Percentiles rank a stretch among this genome's conserved stretches.
Conservation (phyloP, 2,329 filamentous ascomycete species). For the Colletotrichum shisoi region DNA sequence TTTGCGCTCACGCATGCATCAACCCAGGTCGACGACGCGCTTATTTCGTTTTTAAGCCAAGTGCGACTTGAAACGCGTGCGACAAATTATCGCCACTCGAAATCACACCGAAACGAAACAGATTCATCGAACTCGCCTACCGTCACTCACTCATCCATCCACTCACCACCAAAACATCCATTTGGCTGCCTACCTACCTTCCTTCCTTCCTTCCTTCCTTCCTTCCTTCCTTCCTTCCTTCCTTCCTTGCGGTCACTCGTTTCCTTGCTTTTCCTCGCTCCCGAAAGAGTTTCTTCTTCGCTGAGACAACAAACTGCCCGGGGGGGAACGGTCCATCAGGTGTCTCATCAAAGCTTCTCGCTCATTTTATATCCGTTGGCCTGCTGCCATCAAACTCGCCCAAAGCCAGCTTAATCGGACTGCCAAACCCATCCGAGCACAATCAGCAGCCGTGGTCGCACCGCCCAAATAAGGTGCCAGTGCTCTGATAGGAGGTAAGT, state of each 20-base stretch:
- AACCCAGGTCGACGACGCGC: slow-evolving; percentile 12
- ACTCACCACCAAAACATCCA: not conserved
- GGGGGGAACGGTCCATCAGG: slow-evolving; percentile 10
- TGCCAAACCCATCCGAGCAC: slow-evolving; percentile 23
- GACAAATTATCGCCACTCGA: not conserved
- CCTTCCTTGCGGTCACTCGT: slow-evolving; percentile 14
- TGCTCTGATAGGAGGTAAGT: slow-evolving; percentile 38
- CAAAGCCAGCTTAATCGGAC: slow-evolving; percentile 11
- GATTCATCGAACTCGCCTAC: not conserved
- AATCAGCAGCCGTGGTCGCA: slow-evolving; percentile 14
- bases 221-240: not conserved
- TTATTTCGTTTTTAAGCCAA: slow-evolving; percentile 12
- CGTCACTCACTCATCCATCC: not conserved
- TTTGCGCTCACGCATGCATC: slow-evolving; percentile 5
- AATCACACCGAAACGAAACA: slow-evolving; percentile 15
- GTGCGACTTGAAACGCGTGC: not conserved
- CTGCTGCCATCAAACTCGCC: slow-evolving; percentile 7
- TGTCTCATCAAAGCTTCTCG: slow-evolving; percentile 8
- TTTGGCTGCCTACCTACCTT: not conserved
- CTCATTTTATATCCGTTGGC: slow-evolving; percentile 19
- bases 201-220: too few species aligned
- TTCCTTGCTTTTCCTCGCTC: slow-evolving; percentile 6
- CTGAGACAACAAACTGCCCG: slow-evolving; percentile 3
- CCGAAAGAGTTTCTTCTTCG: slow-evolving; percentile 17
- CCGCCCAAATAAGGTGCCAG: slow-evolving; percentile 23